Base-by-base conservation (phyloP, 2,329 filamentous ascomycete genomes). In the Aspergillus aculeatus region DNA sequence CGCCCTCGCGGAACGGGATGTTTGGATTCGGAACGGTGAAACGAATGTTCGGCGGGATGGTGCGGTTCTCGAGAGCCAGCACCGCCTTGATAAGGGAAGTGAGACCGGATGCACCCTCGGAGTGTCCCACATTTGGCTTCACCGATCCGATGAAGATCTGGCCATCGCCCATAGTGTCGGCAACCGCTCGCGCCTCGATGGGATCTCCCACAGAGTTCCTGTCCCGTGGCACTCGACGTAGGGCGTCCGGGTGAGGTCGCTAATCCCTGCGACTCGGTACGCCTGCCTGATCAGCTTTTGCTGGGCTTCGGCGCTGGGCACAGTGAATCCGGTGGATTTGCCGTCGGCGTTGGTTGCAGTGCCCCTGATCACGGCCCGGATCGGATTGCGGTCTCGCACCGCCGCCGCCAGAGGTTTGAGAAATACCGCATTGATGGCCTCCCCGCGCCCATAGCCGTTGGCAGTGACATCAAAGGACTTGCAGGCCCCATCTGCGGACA, bases 361-460 rank as follows among this genome's bases (percentile, higher is more conserved):
- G 26, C 53, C 50, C 9, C 61, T 54, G 19, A 63, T 63, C 1
- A 63, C 47, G 1, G 56, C 61, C 1, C 59, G 61, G 9, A 63
- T 31, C 11, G 61, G 47, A 24, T 69, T 60, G 14, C 77, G 77
- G 26, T 84, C 81, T 9, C 72, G 72, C 10, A 81, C 50, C 1
- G 83, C 83, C 50, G 79, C 71, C 1, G 72, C 68, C 1, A 84
- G 63, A 4, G 68, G 66, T 65, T 84, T 84, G 19, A 84, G 61
- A 10, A 81, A 72, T 2, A 84, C 66, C 16, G 77, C 70, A 0
- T 73, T 81, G n/a, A 77, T 71, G 4, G 75, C 82, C 56, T 84
- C 82, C 1, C 73, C 80, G 12, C 82, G 76, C 47, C 78, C 82
- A 63, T 83, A 84, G 0, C 82, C 82, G 66, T 83, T 78, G 0